phyloP scores from a whole-genome alignment of 2,329 filamentous ascomycete species.

The Colletotrichum gloeosporioides region DNA sequence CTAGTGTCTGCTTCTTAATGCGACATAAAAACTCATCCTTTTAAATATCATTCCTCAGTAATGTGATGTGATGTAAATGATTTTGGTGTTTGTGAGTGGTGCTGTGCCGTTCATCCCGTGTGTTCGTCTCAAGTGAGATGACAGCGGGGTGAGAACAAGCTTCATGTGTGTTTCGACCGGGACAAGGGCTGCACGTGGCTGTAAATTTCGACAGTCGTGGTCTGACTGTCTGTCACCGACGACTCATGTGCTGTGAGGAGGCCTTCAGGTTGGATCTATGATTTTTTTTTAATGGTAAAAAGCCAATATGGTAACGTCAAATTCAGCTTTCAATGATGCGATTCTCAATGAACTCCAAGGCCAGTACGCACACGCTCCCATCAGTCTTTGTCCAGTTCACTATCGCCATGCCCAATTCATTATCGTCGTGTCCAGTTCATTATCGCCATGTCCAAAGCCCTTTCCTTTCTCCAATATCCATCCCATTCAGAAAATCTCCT shows the following conservation, averaged over 20 bases:
- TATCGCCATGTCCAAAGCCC: neutral
- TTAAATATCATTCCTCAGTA: neutral
- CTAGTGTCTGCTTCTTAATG: constrained; percentile 21
- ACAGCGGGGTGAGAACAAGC: neutral
- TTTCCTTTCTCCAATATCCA: neutral
- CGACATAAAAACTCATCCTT: constrained; percentile 18
- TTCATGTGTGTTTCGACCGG: neutral
- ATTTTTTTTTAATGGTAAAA: neutral
- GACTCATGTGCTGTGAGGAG: neutral
- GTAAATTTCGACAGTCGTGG: neutral
- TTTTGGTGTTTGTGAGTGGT: neutral
- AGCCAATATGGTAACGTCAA: neutral
- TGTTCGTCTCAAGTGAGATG: constrained; percentile 6
- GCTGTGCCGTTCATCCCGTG: neutral
- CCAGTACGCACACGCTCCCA: neutral
- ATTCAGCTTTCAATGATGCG: neutral
- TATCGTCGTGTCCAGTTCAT: too few species aligned
- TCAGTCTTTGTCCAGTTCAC: neutral
- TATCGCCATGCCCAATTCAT: neutral
- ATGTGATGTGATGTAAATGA: neutral
- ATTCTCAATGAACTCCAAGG: neutral
- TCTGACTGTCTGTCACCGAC: neutral
- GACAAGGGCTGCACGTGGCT: neutral
- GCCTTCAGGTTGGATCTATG: neutral
- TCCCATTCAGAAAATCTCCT: neutral